Percentiles rank a stretch among this genome's conserved stretches.
Conservation (phyloP, 108 stramenopile genomes). For the Pseudonitzschia multiseries region DNA sequence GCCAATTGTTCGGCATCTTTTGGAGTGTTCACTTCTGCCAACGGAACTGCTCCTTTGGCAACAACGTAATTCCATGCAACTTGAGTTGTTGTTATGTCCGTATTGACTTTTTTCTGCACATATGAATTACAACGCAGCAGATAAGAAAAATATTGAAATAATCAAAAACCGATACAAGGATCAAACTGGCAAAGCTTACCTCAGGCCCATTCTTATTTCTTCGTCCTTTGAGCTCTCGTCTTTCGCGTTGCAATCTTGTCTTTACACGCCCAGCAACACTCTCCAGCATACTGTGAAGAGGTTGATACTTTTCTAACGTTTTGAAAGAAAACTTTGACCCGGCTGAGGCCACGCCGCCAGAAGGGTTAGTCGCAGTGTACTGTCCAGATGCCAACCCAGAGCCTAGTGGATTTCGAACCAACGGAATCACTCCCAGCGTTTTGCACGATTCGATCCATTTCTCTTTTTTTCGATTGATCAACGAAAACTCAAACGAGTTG, state of each 20-base stretch:
- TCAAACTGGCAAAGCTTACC: constrained; percentile 15
- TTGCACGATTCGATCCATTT: constrained; percentile 77
- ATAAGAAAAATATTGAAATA: background rate
- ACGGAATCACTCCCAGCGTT: constrained; percentile 70
- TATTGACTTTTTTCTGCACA: constrained; percentile 66
- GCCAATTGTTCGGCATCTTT: constrained; percentile 73
- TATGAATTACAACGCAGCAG: background rate
- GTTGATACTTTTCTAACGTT: constrained; percentile 68
- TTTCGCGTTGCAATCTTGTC: constrained; percentile 46
- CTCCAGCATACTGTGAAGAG: constrained; percentile 60
- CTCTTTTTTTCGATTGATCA: constrained; percentile 70
- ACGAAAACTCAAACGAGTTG: constrained; percentile 76
- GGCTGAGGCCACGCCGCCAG: constrained; percentile 59
- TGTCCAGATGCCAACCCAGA: constrained; percentile 76
- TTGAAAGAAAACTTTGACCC: constrained; percentile 58
- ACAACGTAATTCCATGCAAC: constrained; percentile 83
- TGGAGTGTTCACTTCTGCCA: constrained; percentile 67
- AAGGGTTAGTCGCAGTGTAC: constrained; percentile 79
- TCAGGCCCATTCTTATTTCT: constrained; percentile 31
- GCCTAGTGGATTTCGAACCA: constrained; percentile 73
- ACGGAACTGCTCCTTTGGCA: constrained; percentile 84
- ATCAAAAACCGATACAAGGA: no score
- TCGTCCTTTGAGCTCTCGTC: constrained; percentile 39
- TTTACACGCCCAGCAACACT: constrained; percentile 56
- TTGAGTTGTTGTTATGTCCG: constrained; percentile 79